These are phyloP conservation scores for Diospyros kaki DNA, from an alignment of 148 eudicot species.

Conservation along the genomic window DNA sequence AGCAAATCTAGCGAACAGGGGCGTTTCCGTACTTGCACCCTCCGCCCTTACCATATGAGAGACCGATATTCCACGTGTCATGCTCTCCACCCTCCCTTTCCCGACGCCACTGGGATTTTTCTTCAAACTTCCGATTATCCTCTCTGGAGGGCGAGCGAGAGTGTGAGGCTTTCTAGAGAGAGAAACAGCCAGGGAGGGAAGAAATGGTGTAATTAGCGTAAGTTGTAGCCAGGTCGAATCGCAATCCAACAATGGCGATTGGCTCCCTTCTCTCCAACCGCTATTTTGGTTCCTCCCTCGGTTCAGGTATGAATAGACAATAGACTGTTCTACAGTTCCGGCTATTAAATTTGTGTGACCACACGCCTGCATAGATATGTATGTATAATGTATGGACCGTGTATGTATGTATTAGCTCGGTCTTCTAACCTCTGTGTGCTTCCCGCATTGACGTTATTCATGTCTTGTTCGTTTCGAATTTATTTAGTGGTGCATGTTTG, in stretches of 20 bases:
- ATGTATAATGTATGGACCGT: too few relatives aligned
- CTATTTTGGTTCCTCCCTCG: constrained; percentile 52
- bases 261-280: constrained; percentile 68
- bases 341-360: not conserved
- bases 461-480: not conserved
- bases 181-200: not conserved
- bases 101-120: constrained; percentile 20
- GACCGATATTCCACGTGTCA: constrained; percentile 38
- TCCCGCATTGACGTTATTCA: not conserved
- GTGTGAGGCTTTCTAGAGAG: constrained; percentile 6
- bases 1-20: not conserved
- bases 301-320: constrained; percentile 42
- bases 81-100: constrained; percentile 20
- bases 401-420: not conserved
- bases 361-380: too few relatives aligned
- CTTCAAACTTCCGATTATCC: constrained; percentile 22
- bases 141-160: not conserved
- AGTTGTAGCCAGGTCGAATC: not conserved
- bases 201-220: constrained; percentile 5
- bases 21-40: not conserved
- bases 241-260: constrained; percentile 52
- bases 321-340: too few relatives aligned
- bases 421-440: not conserved
- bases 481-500: too few relatives aligned
- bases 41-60: not conserved